Evolutionary conservation across 139 green algal species (phyloP), one percentile per base, ranked within the genome.

Genomic region (Closterium sp.): DNA sequence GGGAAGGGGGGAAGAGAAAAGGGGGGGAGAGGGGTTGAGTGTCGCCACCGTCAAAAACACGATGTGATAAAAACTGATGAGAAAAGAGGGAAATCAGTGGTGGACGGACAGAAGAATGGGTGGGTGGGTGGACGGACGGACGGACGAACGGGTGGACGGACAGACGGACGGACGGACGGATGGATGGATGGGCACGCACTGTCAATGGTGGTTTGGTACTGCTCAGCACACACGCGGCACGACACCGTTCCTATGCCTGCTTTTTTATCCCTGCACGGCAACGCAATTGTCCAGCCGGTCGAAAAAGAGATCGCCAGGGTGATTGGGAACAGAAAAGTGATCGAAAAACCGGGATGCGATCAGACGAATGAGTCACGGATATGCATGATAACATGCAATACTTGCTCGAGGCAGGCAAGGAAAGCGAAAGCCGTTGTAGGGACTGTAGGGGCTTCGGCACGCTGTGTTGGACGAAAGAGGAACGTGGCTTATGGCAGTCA

Each of bases 201-300:
- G 89, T 91, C 89, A 19, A 91, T 91, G 24, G 21, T 28, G 27
- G 38, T 91, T 34, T 45, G 89, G 32, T 79, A 91, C 31, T 91
- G 32, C 79, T 91, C 89, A 87, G 31, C 34, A 38, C 89, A 91
- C 32, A 91, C 84, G 34, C 89, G 73, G 84, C 89, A 91, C 21
- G 21, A 31, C 24, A 91, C 89, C 73, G 32, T 84, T 24, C 89
- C 89, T 31, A 91, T 91, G 32, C 89, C 21, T 86, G 89, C 89
- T 27, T 86, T 28, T n/a, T 38, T 38, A 9, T 91, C 89, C 27
- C 89, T 91, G 89, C 38, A 70, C 17, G 50, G 38, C 38, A 45
- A 45, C 38, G 38, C 38, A 45, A 45, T 45, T 9, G 38, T 45
- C 38, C 38, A 45, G 38, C 38, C 2, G 4, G 10, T 10, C 38